A percentile compares a stretch with the other conserved stretches of the same genome.
Evolutionary conservation across 2,329 filamentous ascomycete genomes (phyloP).

Genomic region (Aspergillus alliaceus): DNA sequence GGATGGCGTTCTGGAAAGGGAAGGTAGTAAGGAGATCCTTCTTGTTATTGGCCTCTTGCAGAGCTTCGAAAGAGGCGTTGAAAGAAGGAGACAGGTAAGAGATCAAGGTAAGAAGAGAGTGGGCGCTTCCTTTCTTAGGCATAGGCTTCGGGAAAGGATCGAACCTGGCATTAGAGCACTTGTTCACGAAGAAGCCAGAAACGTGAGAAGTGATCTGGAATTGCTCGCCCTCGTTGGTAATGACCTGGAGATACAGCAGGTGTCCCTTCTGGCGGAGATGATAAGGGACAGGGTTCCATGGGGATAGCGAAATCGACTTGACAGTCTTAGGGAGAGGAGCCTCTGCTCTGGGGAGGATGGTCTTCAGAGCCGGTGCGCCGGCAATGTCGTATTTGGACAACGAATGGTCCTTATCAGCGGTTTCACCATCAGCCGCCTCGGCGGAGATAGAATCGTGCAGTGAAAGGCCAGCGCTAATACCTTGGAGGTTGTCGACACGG

Average conservation of each 20-base stretch:
- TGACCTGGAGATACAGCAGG: constrained; percentile 83
- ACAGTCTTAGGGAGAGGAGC: constrained; percentile 81
- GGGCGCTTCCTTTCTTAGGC: constrained; percentile 75
- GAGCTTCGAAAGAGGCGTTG: constrained; percentile 67
- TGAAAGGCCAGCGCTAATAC: constrained; percentile 79
- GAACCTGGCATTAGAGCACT: constrained; percentile 91
- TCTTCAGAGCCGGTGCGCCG: constrained; percentile 65
- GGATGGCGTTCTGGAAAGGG: constrained; percentile 92
- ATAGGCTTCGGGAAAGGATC: constrained; percentile 79
- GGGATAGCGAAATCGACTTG: constrained; percentile 81
- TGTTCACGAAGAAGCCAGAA: constrained; percentile 96
- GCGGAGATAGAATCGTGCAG: constrained; percentile 75
- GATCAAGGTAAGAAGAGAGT: constrained; percentile 83
- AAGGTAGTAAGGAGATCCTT: constrained; percentile 90
- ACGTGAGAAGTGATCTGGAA: constrained; percentile 91
- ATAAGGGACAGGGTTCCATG: constrained; percentile 96
- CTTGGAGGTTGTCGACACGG: constrained; percentile 81
- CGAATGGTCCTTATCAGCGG: constrained; percentile 51
- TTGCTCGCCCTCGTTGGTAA: constrained; percentile 92
- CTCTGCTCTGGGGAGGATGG: constrained; percentile 67
- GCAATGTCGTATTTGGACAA: constrained; percentile 77
- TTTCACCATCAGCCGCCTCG: constrained; percentile 44
- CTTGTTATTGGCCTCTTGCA: constrained; percentile 81
- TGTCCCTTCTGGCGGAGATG: constrained; percentile 89
- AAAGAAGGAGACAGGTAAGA: constrained; percentile 82